Evolutionary conservation across 176 grass and related monocot genomes (phyloP), one percentile per base, ranked within the genome.

Genomic region (Avena eriantha): DNA sequence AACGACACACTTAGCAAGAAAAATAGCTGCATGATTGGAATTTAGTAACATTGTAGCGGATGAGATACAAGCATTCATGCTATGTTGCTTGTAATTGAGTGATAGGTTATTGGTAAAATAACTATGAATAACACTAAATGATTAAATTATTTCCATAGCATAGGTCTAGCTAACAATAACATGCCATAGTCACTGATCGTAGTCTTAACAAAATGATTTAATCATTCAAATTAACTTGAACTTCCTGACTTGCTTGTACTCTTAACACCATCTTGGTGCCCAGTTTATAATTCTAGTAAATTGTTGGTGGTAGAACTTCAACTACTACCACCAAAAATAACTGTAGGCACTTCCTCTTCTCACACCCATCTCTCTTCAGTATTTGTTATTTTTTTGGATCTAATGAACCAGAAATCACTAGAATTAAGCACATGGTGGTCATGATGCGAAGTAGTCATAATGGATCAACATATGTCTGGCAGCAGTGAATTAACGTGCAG

Each of bases 391-490:
- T 74, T 66, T 24, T 55, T 39, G 35, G 19, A 88, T 85, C 12
- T 77, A 47, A 77, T 83, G 46, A 77, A 78, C 63, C 22, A 73
- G 53, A 76, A 2, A 4, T 76, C 57, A 43, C 48, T 80, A 79
- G 31, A 49, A 64, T 48, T 79, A 78, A 51, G 53, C 77, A 71
- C 24, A 21, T 55, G 34, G 10, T 75, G 14, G 77, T 81, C 13
- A 85, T 81, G 14, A 75, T 75, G 24, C 34, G 55, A 71, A 73
- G 2, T 54, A 77, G 24, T 67, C 50, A 64, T 75, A 85, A 58
- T 85, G 39, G 35, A 59, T 77, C 34, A 69, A 9, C 31, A 73
- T 79, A 45, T 79, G 9, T 39, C 46, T 65, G 53, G 21, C 21
- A 81, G 16, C 19, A 50, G 49, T 48, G 15, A 69, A 81, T 18